phyloP scores from a whole-genome alignment of 2,329 filamentous ascomycete species.

The Aspergillus neotritici region DNA sequence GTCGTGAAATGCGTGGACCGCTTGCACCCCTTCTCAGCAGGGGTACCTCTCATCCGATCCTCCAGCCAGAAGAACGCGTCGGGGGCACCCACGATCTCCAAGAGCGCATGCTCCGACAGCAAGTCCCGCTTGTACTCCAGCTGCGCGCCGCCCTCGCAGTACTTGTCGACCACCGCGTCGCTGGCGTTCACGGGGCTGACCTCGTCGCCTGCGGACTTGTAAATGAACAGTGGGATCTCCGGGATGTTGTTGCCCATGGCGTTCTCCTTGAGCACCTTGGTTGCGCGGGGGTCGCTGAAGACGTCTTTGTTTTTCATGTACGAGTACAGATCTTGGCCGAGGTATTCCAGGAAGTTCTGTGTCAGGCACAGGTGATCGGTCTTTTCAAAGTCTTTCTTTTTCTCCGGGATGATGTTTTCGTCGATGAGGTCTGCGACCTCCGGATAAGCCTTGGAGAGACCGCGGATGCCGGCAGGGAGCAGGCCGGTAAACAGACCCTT shows the following conservation, averaged over 20 bases:
- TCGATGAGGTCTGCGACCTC: constrained; percentile 12
- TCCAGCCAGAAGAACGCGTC: constrained; percentile 29
- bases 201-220: constrained; percentile 48
- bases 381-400: constrained; percentile 16
- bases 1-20: constrained; percentile 13
- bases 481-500: constrained; percentile 32
- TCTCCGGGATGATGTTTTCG: constrained; percentile 13
- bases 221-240: constrained; percentile 46
- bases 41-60: constrained; percentile 16
- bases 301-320: constrained; percentile 17
- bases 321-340: constrained; percentile 17
- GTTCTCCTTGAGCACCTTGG: constrained; percentile 16
- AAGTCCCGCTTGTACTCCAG: constrained; percentile 45
- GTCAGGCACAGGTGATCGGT: constrained; percentile 17
- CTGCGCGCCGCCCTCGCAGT: constrained; percentile 38
- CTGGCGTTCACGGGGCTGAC: constrained; percentile 41
- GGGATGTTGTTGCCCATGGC: constrained; percentile 39
- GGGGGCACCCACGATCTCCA: constrained; percentile 29
- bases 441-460: constrained; percentile 25
- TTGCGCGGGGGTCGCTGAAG: constrained; percentile 10
- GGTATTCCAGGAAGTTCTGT: constrained; percentile 15
- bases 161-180: constrained; percentile 39
- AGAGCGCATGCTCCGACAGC: constrained; percentile 38
- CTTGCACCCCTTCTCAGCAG: constrained; percentile 10
- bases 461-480: constrained; percentile 26